Evolutionary conservation across 805 yeast species (phyloP).

Genomic region (Yarrowia porcina): DNA sequence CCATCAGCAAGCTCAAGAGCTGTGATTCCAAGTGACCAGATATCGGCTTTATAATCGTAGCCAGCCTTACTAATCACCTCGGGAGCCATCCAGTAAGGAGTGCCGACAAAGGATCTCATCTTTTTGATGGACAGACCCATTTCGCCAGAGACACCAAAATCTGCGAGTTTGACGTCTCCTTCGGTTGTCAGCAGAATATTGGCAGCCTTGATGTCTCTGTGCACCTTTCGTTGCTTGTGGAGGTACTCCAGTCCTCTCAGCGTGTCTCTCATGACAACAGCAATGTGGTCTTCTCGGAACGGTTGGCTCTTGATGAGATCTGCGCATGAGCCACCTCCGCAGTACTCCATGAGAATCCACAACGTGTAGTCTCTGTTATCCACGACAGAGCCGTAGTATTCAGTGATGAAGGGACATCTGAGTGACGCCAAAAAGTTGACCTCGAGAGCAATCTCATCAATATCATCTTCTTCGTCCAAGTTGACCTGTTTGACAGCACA

Average conservation of each 20-base stretch:
- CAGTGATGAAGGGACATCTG: conserved; percentile 62
- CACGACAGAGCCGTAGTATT: conserved; percentile 62
- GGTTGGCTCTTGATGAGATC: conserved; percentile 58
- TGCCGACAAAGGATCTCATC: conserved; percentile 82
- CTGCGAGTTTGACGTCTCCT: conserved; percentile 79
- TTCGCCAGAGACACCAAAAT: conserved; percentile 91
- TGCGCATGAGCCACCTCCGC: conserved; percentile 92
- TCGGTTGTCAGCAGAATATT: conserved; percentile 68
- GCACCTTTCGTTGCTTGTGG: conserved; percentile 72
- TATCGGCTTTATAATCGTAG: conserved; percentile 83
- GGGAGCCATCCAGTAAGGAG: conserved; percentile 99
- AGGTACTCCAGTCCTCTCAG: conserved; percentile 71
- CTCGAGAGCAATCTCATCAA: conserved; percentile 68
- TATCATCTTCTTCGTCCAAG: conserved; percentile 71
- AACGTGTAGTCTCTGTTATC: conserved; percentile 66
- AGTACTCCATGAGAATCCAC: conserved; percentile 92
- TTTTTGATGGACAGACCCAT: conserved; percentile 52
- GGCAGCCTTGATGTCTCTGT: conserved; percentile 88
- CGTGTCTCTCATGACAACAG: conserved; percentile 60
- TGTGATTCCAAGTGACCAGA: conserved; percentile 95
- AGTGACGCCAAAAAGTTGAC: conserved; percentile 69
- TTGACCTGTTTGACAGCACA: conserved; percentile 86
- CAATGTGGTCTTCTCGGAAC: conserved; percentile 57
- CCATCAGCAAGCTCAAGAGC: conserved; percentile 82
- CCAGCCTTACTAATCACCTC: conserved; percentile 88